Evolutionary conservation across 78 protist genomes (phyloP).

Genomic region (Isochrysis galbana): DNA sequence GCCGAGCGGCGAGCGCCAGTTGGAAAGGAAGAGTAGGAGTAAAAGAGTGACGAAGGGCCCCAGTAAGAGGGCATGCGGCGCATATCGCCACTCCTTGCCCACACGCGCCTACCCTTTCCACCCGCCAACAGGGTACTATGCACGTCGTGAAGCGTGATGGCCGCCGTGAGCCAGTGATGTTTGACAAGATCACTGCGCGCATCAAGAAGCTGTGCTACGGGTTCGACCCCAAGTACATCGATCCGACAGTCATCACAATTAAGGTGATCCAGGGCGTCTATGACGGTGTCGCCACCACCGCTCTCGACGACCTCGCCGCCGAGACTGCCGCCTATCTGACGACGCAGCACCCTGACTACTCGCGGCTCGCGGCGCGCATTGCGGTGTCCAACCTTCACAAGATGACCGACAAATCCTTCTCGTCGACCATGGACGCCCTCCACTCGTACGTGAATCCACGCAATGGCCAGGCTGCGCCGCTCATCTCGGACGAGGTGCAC

Average conservation of each 20-base stretch:
- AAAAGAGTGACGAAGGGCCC: no score
- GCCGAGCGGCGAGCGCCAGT: no score
- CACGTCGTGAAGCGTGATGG: slow-evolving; percentile 60
- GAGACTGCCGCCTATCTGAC: slow-evolving; percentile 93
- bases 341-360: slow-evolving; percentile 92
- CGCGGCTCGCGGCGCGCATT: slow-evolving; percentile 93
- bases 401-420: slow-evolving; percentile 69
- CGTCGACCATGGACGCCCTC: slow-evolving; percentile 50
- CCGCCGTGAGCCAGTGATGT: slow-evolving; percentile 43
- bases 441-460: slow-evolving; percentile 68
- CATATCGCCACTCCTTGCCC: no score
- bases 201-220: slow-evolving; percentile 65
- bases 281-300: slow-evolving; percentile 53
- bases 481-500: slow-evolving; percentile 77
- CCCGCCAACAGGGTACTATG: no score
- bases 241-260: slow-evolving; percentile 15
- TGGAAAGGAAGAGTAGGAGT: no score
- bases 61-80: no score
- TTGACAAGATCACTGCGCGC: slow-evolving; percentile 66
- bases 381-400: slow-evolving; percentile 92
- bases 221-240: slow-evolving; percentile 32
- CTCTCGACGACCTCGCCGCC: slow-evolving; percentile 90
- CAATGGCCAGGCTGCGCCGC: slow-evolving; percentile 72
- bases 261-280: slow-evolving; percentile 52
- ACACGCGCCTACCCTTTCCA: no score